A percentile compares a stretch with the other conserved stretches of the same genome.
phyloP scores from a whole-genome alignment of 2,329 filamentous ascomycete species.

The Coniochaeta sp. region DNA sequence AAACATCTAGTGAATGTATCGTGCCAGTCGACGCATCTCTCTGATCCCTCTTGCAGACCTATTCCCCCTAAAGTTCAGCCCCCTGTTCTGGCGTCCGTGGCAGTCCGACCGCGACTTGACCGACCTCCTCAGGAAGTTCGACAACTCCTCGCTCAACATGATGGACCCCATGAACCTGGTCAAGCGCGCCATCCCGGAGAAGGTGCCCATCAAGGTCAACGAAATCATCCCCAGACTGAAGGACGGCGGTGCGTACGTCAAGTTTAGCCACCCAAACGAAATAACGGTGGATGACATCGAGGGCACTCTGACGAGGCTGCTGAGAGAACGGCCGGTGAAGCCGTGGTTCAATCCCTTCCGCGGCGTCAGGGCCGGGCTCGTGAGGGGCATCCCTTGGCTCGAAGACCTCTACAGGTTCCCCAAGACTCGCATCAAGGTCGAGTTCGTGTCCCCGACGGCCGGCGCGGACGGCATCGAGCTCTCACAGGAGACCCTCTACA shows the following conservation, averaged over 20 bases:
- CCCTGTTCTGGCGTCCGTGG: slow-evolving; percentile 38
- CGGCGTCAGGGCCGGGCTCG: slow-evolving; percentile 62
- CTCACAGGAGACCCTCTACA: slow-evolving; percentile 80
- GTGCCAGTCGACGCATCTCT: slow-evolving; percentile 1
- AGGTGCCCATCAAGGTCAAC: slow-evolving; percentile 60
- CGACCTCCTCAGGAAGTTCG: slow-evolving; percentile 43
- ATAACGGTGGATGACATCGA: slow-evolving; percentile 34
- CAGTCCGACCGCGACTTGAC: slow-evolving; percentile 40
- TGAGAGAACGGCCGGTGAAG: slow-evolving; percentile 64
- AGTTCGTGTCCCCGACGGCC: slow-evolving; percentile 70
- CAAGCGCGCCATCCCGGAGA: slow-evolving; percentile 55
- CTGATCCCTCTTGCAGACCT: slow-evolving; percentile 53
- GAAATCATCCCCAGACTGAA: slow-evolving; percentile 80
- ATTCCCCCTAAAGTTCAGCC: slow-evolving; percentile 67
- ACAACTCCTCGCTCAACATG: slow-evolving; percentile 40
- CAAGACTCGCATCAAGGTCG: slow-evolving; percentile 66
- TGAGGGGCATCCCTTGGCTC: slow-evolving; percentile 84
- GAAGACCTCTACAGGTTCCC: slow-evolving; percentile 86
- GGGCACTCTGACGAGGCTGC: slow-evolving; percentile 49
- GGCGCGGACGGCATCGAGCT: slow-evolving; percentile 70
- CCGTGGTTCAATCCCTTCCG: slow-evolving; percentile 88
- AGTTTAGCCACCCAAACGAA: slow-evolving; percentile 53
- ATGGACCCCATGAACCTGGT: slow-evolving; percentile 47
- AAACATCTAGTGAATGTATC: not conserved
- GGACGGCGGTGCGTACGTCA: slow-evolving; percentile 91